A percentile compares a stretch with the other conserved stretches of the same genome.
phyloP scores from a whole-genome alignment of 441 rosid species.

The Populus hybrid region DNA sequence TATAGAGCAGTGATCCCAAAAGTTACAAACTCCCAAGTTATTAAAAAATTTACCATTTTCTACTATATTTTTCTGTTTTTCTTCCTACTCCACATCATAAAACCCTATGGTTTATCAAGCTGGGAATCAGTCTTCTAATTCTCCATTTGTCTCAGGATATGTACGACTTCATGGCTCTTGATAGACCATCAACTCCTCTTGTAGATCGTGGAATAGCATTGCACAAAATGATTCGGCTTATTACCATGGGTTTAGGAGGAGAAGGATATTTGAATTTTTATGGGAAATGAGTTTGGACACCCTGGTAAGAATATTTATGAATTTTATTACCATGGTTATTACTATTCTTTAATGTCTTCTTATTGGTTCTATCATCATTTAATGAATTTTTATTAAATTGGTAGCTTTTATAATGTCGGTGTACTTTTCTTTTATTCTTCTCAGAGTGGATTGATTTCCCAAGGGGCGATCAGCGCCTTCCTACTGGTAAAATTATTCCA shows the following conservation, averaged over 20 bases:
- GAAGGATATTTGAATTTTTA: slow-evolving; percentile 97
- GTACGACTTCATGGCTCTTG: slow-evolving; percentile 97
- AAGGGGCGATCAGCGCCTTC: slow-evolving; percentile 77
- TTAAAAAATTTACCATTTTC: no score
- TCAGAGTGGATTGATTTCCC: slow-evolving; percentile 99
- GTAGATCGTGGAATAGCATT: slow-evolving; percentile 98
- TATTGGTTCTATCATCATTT: slow-evolving; percentile 4
- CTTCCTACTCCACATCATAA: background rate
- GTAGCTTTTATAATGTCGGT: slow-evolving; percentile 8
- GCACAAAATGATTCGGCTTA: slow-evolving; percentile 96
- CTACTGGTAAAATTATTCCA: slow-evolving; percentile 54
- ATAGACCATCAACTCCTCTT: slow-evolving; percentile 75
- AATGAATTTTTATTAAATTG: background rate
- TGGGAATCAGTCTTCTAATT: background rate
- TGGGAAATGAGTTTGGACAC: slow-evolving; percentile 99
- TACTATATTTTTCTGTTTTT: no score
- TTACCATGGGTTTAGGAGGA: slow-evolving; percentile 97
- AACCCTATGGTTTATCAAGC: background rate
- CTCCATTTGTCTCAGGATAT: slow-evolving; percentile 66
- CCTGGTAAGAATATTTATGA: slow-evolving; percentile 56
- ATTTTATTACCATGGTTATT: background rate
- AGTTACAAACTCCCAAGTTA: background rate
- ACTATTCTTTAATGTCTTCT: slow-evolving; percentile 6
- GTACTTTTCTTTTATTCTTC: slow-evolving; percentile 5
- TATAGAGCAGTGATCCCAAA: background rate